phyloP scores from a whole-genome alignment of 768 basidiomycete species.

The Dentipellis fragilis region DNA sequence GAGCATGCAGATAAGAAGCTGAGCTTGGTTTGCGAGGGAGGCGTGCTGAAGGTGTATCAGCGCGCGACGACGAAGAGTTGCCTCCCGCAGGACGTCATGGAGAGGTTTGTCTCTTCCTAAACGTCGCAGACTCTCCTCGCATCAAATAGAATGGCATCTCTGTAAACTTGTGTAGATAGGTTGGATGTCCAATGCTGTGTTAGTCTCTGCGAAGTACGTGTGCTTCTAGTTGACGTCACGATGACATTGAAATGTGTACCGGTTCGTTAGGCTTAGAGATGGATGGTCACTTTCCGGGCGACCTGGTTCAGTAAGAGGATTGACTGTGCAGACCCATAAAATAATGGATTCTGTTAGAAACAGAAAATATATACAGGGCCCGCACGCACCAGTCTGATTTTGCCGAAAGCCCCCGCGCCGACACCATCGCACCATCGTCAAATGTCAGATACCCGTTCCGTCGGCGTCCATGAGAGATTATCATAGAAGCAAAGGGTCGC shows the following conservation, averaged over 20 bases:
- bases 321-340: too few species aligned
- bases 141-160: too few species aligned
- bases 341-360: too few species aligned
- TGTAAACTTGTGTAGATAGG: background rate
- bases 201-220: background rate
- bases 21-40: slow-evolving; percentile 9
- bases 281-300: too few species aligned
- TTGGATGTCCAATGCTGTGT: background rate
- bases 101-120: background rate
- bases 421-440: too few species aligned
- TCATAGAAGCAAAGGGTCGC: too few species aligned
- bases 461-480: too few species aligned
- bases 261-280: background rate
- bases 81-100: slow-evolving; percentile 2
- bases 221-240: background rate
- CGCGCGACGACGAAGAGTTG: background rate
- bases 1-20: slow-evolving; percentile 10
- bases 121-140: background rate
- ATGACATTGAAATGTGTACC: background rate
- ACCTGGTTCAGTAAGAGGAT: too few species aligned
- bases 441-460: too few species aligned
- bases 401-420: too few species aligned
- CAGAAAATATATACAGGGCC: too few species aligned
- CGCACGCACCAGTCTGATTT: too few species aligned
- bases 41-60: slow-evolving; percentile 5